Conservation (phyloP, 2,329 filamentous ascomycete species). For the Trichophyton simii region DNA sequence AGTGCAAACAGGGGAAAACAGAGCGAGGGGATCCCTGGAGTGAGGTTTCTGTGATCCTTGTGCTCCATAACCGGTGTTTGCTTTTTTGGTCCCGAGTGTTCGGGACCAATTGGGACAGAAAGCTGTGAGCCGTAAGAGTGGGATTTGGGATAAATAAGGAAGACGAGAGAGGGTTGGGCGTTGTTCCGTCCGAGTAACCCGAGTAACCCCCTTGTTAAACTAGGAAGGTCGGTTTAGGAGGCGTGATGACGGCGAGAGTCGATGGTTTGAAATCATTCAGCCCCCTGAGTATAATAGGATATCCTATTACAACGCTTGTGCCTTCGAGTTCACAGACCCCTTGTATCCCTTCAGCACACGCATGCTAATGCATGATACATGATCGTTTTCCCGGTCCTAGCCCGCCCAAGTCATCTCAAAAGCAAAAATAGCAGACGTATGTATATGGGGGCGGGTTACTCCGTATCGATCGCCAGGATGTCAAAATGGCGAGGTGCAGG, state of each 20-base stretch:
- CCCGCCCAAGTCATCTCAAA: background rate
- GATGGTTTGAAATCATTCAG: background rate
- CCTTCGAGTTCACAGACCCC: background rate
- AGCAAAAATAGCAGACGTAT: background rate
- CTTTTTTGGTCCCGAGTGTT: background rate
- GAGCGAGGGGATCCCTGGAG: background rate
- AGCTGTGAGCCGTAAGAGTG: background rate
- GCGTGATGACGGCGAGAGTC: background rate
- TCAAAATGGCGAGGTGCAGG: background rate
- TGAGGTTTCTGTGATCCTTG: background rate
- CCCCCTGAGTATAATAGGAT: background rate
- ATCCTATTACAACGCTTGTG: background rate
- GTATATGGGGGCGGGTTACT: background rate
- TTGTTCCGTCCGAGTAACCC: background rate
- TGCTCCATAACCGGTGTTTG: background rate
- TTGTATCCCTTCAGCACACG: background rate
- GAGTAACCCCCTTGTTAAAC: background rate
- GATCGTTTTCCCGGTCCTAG: background rate
- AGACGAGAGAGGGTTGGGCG: background rate
- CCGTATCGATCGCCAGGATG: background rate
- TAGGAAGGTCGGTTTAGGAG: background rate
- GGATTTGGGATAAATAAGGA: background rate
- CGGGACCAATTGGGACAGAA: background rate
- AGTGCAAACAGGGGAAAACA: conserved; percentile 1
- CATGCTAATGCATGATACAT: background rate